Evolutionary conservation across 1,284 basidiomycete species (phyloP), one percentile per base, ranked within the genome.

Genomic region (Sanguinoderma infundibulare): DNA sequence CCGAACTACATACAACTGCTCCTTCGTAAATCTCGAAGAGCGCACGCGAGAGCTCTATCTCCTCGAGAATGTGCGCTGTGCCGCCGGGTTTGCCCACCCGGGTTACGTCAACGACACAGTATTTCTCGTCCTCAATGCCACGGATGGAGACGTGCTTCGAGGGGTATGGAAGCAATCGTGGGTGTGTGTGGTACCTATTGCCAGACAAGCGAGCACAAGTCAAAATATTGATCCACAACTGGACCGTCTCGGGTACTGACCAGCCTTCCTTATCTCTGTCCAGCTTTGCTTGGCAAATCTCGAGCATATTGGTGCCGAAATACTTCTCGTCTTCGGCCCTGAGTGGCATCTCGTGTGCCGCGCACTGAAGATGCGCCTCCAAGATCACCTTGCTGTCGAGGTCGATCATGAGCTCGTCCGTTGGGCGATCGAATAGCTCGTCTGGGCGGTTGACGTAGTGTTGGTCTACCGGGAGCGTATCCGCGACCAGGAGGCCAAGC

Each of bases 361-460:
- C 95, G 69, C 95, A 97, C 73, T 96, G 94, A 7, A 97, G 76
- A 72, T 96, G 95, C 1, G 87, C 89, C 78, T 96, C 94, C 1
- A 96, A 77, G 28, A 96, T 81, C 30, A 92, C 79, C 63, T 88
- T 86, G 72, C 87, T 96, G 14, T 90, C 85, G 5, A 93, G 75
- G 71, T 97, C 91, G 36, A 97, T 72, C 17, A 87, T 74, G 15
- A 95, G 79, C 53, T 92, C 87, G 24, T 87, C 84, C 50, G 86
- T 81, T 0, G 83, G 74, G 65, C 80, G 81, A 34, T 87, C 82
- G 66, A 90, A 93, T 7, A 95, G 74, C 55, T 91, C 86, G 24
- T 87, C 78, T 0, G 95, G 92, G 67, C 92, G 81, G 6, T 84
- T 77, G 34, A 89, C 83, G 69, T 91, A 97, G 70, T 95, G 86